A percentile compares a stretch with the other conserved stretches of the same genome.
phyloP scores from a whole-genome alignment of 2,329 filamentous ascomycete genomes.

The Monilinia fructigena region DNA sequence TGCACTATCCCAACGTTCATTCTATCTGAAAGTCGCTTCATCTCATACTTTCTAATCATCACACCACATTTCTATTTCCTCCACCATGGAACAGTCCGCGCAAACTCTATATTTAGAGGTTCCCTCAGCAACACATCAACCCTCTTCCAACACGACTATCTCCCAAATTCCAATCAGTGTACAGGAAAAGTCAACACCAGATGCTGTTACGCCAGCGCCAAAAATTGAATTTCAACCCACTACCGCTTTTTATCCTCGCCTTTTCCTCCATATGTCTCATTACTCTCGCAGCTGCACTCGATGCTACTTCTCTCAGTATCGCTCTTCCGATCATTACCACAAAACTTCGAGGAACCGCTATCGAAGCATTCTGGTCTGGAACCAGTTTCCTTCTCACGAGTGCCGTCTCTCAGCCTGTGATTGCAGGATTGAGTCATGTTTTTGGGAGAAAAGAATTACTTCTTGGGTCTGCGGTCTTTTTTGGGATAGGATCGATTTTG shows the following conservation, averaged over 20 bases:
- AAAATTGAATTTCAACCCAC: too few relatives aligned
- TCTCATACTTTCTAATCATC: background rate
- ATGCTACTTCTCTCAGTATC: slow-evolving; percentile 64
- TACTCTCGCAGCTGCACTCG: slow-evolving; percentile 61
- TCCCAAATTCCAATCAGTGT: too few relatives aligned
- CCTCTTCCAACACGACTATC: too few relatives aligned
- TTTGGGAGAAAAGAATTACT: too few relatives aligned
- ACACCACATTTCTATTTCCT: background rate
- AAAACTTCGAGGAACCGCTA: slow-evolving; percentile 52
- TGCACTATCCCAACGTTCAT: too few relatives aligned
- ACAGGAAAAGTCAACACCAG: too few relatives aligned
- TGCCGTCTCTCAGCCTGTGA: slow-evolving; percentile 57
- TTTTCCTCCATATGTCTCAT: slow-evolving; percentile 36
- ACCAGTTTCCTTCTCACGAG: slow-evolving; percentile 68
- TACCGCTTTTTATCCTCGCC: too few relatives aligned
- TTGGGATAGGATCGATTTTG: too few relatives aligned
- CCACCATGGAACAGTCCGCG: background rate
- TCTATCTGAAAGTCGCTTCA: background rate
- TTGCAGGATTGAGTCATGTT: slow-evolving; percentile 43
- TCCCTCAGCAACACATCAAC: background rate
- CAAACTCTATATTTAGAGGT: background rate
- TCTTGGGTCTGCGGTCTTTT: too few relatives aligned
- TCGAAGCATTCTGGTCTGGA: slow-evolving; percentile 69
- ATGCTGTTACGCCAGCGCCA: too few relatives aligned
- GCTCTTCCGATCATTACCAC: slow-evolving; percentile 56